Evolutionary conservation across 2,329 filamentous ascomycete species (phyloP).

Genomic region (Pseudocercospora cruenta): DNA sequence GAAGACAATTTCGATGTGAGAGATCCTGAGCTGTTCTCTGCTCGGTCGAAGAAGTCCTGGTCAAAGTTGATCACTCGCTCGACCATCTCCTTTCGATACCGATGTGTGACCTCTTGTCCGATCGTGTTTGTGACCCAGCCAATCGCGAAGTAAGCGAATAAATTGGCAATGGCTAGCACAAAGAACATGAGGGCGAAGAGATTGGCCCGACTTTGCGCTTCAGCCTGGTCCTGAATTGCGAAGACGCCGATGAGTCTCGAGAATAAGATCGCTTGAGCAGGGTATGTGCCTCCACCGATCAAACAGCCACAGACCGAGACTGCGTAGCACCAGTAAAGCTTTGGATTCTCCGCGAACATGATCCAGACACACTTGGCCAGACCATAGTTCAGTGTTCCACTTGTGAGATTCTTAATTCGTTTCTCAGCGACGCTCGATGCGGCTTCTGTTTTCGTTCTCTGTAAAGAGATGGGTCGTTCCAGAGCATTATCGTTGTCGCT

Average conservation of each 20-base stretch:
- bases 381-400: constrained; percentile 36
- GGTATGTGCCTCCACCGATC: constrained; percentile 47
- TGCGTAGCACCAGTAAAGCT: constrained; percentile 45
- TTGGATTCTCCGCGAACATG: constrained; percentile 42
- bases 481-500: constrained; percentile 31
- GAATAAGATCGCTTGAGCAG: constrained; percentile 56
- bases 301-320: constrained; percentile 42
- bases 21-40: constrained; percentile 54
- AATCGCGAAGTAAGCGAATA: constrained; percentile 50
- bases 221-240: constrained; percentile 40
- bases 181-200: constrained; percentile 63
- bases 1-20: constrained; percentile 53
- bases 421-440: constrained; percentile 36
- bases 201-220: constrained; percentile 48
- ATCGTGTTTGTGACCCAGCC: constrained; percentile 52
- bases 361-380: constrained; percentile 42
- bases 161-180: constrained; percentile 54
- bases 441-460: constrained; percentile 33
- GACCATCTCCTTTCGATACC: constrained; percentile 42
- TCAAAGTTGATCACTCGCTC: constrained; percentile 36
- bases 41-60: constrained; percentile 45
- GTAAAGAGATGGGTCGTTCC: constrained; percentile 33
- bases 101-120: constrained; percentile 46
- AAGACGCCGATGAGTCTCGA: constrained; percentile 55
- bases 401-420: constrained; percentile 37